A percentile compares a stretch with the other conserved stretches of the same genome.
These are phyloP conservation scores for Amniculicola lignicola DNA, from an alignment of 495 filamentous ascomycete species.

Conservation along the genomic window DNA sequence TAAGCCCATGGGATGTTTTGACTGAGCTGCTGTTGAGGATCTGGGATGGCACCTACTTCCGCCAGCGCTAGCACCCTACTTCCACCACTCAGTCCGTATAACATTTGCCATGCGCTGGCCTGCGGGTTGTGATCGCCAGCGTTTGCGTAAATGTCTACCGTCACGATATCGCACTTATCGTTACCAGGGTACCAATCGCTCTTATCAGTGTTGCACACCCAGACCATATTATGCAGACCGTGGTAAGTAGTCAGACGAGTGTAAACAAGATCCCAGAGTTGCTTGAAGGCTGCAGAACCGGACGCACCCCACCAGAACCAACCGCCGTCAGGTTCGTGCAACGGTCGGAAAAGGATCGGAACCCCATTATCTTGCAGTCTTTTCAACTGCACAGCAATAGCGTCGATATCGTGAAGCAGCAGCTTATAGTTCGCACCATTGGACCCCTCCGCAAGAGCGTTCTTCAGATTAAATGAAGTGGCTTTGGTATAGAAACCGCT, in stretches of 20 bases:
- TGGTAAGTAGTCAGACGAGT: slow-evolving; percentile 3
- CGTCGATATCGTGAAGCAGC: too few species aligned
- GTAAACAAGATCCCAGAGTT: slow-evolving; percentile 8
- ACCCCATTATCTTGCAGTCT: slow-evolving; percentile 4
- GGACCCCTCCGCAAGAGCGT: not conserved
- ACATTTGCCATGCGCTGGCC: slow-evolving; percentile 4
- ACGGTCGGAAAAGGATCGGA: slow-evolving; percentile 1
- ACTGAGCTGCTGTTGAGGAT: not conserved
- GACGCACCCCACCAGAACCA: slow-evolving; percentile 2
- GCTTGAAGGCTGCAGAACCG: slow-evolving; percentile 1
- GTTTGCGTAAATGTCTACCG: slow-evolving; percentile 5
- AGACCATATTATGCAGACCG: not conserved
- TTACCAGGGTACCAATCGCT: slow-evolving; percentile 7
- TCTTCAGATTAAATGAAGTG: slow-evolving; percentile 7
- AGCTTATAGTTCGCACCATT: slow-evolving; percentile 1
- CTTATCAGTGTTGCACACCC: slow-evolving; percentile 4
- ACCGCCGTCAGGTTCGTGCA: slow-evolving; percentile 8
- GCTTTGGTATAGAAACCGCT: slow-evolving; percentile 6
- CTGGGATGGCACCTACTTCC: not conserved
- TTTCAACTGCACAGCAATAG: not conserved
- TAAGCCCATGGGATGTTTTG: slow-evolving; percentile 5
- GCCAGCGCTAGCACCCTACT: slow-evolving; percentile 5
- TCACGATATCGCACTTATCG: slow-evolving; percentile 5
- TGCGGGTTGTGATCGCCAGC: slow-evolving; percentile 6
- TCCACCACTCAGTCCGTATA: slow-evolving; percentile 1